These are phyloP conservation scores for Populus hybrid DNA, from an alignment of 441 rosid species.

Conservation along the genomic window DNA sequence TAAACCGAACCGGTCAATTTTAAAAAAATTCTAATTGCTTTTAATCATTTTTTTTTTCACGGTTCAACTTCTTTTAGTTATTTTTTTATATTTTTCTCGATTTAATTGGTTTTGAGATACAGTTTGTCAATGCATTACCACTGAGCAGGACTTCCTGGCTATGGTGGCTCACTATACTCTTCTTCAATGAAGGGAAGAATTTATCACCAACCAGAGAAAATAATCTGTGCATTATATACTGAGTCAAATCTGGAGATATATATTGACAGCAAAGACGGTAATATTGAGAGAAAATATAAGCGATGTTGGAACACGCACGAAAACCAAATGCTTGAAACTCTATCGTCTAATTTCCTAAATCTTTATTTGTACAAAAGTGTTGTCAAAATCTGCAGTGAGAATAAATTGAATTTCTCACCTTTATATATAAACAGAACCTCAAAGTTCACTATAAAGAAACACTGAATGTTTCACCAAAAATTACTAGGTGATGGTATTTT, in stretches of 20 bases:
- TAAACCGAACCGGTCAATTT: accelerated
- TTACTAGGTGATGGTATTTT: slow-evolving; percentile 39
- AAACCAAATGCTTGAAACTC: slow-evolving; percentile 8
- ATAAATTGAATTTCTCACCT: slow-evolving; percentile 15
- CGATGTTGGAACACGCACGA: not conserved
- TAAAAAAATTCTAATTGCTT: too few species aligned
- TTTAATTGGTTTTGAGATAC: too few species aligned
- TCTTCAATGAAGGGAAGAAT: too few species aligned
- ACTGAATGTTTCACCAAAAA: slow-evolving; percentile 44
- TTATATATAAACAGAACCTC: slow-evolving; percentile 11
- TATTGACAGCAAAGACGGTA: too few species aligned
- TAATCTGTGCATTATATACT: too few species aligned
- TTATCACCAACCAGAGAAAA: too few species aligned
- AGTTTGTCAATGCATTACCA: too few species aligned
- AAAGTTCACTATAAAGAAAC: slow-evolving; percentile 10
- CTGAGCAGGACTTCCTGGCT: too few species aligned
- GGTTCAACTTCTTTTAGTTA: accelerated
- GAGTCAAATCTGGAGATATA: too few species aligned
- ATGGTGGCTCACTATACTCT: too few species aligned
- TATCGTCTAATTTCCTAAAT: not conserved
- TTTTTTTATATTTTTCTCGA: accelerated
- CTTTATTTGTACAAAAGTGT: slow-evolving; percentile 12
- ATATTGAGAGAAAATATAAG: not conserved
- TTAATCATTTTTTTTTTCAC: too few species aligned
- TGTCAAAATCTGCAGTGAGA: slow-evolving; percentile 23